These are phyloP conservation scores for Xylaria curta DNA, from an alignment of 495 filamentous ascomycete genomes.

Conservation along the genomic window DNA sequence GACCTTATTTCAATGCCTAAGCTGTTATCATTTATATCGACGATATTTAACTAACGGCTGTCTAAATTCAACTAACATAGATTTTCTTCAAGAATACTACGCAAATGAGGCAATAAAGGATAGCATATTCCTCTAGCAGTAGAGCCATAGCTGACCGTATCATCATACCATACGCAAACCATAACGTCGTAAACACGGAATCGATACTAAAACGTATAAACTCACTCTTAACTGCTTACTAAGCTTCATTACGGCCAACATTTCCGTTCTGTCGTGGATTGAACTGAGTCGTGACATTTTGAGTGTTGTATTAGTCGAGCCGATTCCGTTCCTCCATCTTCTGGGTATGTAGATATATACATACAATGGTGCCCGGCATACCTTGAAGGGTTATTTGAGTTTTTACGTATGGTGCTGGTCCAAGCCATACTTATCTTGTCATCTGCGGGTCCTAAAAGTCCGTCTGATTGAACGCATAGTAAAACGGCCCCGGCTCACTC, in stretches of 20 bases:
- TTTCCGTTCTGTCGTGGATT: neutral
- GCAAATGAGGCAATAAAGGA: neutral
- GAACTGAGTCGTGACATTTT: neutral
- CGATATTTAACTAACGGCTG: neutral
- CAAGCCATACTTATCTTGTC: neutral
- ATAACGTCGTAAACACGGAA: neutral
- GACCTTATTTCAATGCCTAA: neutral
- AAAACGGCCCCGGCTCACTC: neutral
- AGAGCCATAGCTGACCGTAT: neutral
- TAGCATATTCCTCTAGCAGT: neutral
- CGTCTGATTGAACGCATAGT: neutral
- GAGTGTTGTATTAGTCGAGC: neutral
- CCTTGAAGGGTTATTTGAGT: neutral
- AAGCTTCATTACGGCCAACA: neutral
- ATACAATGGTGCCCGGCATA: neutral
- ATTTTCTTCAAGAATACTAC: neutral
- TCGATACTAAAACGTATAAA: neutral
- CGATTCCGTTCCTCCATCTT: neutral
- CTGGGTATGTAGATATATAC: neutral
- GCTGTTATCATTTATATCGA: neutral
- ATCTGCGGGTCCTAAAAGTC: neutral
- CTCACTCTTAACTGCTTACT: neutral
- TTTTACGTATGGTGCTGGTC: neutral
- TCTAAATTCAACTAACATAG: neutral
- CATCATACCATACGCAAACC: neutral